Evolutionary conservation across 2,329 filamentous ascomycete genomes (phyloP).

Genomic region (Trichoderma afroharzianum): DNA sequence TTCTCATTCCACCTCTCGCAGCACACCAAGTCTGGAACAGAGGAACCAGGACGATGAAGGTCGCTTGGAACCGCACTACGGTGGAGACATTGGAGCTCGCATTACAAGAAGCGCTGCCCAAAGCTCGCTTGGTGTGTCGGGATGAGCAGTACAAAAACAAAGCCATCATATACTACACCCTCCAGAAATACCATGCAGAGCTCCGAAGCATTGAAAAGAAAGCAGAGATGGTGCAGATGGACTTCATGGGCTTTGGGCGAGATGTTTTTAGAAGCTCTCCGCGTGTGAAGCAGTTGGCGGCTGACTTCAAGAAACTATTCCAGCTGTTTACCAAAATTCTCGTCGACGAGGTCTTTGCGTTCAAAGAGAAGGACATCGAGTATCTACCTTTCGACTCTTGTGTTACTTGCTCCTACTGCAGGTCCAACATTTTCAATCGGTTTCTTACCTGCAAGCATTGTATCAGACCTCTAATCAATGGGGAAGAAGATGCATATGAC

Average conservation of each 20-base stretch:
- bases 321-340: constrained; percentile 73
- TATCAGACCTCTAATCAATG: constrained; percentile 61
- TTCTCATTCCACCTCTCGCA: constrained; percentile 86
- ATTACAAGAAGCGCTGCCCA: constrained; percentile 79
- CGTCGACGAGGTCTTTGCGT: constrained; percentile 80
- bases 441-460: constrained; percentile 92
- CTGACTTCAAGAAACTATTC: constrained; percentile 81
- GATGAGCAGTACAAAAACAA: constrained; percentile 99
- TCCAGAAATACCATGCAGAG: constrained; percentile 71
- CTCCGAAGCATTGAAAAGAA: constrained; percentile 53
- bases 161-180: constrained; percentile 84
- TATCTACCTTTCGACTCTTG: constrained; percentile 81
- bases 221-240: constrained; percentile 43
- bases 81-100: constrained; percentile 87
- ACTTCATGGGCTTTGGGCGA: constrained; percentile 46
- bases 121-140: constrained; percentile 84
- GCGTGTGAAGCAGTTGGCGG: constrained; percentile 64
- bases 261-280: constrained; percentile 41
- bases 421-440: constrained; percentile 94
- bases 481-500: constrained; percentile 82
- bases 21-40: constrained; percentile 99
- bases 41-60: constrained; percentile 92
- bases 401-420: constrained; percentile 92
- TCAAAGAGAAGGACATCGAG: constrained; percentile 68
- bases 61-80: constrained; percentile 95